phyloP scores from a whole-genome alignment of 169 alveolate species.

The Cryptosporidium sp. region DNA sequence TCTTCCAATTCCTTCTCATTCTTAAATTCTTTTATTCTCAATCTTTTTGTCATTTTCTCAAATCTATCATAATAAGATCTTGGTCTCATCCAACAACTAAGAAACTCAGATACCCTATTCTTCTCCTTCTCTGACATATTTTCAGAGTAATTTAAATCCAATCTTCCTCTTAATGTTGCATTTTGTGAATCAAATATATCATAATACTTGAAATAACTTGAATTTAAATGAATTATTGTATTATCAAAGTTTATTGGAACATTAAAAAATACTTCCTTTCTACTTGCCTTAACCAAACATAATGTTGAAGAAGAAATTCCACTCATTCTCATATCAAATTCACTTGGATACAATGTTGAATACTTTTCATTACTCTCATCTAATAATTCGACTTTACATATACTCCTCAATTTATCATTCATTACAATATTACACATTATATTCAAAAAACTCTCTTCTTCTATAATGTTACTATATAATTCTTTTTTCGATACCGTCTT shows the following conservation, averaged over 20 bases:
- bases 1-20: background rate
- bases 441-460: background rate
- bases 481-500: background rate
- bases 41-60: background rate
- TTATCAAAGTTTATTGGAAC: slow-evolving; percentile 33
- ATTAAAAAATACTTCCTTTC: background rate
- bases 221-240: background rate
- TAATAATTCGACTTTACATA: background rate
- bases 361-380: background rate
- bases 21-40: background rate
- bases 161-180: slow-evolving; percentile 34
- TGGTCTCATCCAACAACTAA: slow-evolving; percentile 72
- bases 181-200: slow-evolving; percentile 28
- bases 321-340: slow-evolving; percentile 26
- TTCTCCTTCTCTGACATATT: slow-evolving; percentile 1
- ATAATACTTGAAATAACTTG: slow-evolving; percentile 24
- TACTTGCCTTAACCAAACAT: slow-evolving; percentile 5
- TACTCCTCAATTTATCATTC: background rate
- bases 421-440: background rate
- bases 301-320: slow-evolving; percentile 14
- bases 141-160: slow-evolving; percentile 35
- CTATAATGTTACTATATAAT: background rate
- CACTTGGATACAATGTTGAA: slow-evolving; percentile 28
- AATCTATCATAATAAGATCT: slow-evolving; percentile 19
- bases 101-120: slow-evolving; percentile 38